A percentile compares a stretch with the other conserved stretches of the same genome.
phyloP scores from a whole-genome alignment of 495 filamentous ascomycete genomes.

The Penicillium steckii region DNA sequence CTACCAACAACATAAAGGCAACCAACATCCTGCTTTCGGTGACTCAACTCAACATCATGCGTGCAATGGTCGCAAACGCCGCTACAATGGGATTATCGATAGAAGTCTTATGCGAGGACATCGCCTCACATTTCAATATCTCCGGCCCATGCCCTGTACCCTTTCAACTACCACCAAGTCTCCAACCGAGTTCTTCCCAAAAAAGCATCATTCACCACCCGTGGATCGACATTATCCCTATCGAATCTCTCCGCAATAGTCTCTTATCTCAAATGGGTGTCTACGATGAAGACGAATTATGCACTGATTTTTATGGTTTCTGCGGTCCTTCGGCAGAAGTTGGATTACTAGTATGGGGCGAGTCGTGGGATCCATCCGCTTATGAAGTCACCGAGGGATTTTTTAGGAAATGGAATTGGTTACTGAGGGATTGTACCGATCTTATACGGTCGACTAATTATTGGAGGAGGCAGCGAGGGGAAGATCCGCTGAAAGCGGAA shows the following conservation, averaged over 20 bases:
- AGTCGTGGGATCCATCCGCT: constrained; percentile 23
- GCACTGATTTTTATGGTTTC: constrained; percentile 17
- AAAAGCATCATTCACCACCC: constrained; percentile 24
- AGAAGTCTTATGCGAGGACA: constrained; percentile 18
- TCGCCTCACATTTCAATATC: constrained; percentile 23
- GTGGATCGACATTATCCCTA: constrained; percentile 26
- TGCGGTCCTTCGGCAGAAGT: background rate
- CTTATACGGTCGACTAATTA: constrained; percentile 20
- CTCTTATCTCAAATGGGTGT: constrained; percentile 1
- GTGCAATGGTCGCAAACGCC: constrained; percentile 17
- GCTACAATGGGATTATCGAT: constrained; percentile 15
- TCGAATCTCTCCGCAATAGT: constrained; percentile 15
- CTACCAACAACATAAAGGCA: background rate
- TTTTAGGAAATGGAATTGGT: constrained; percentile 18
- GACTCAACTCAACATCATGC: constrained; percentile 13
- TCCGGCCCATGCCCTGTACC: constrained; percentile 5
- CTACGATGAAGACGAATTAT: constrained; percentile 23
- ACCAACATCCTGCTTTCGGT: background rate
- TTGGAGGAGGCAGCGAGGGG: constrained; percentile 21
- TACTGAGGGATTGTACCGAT: constrained; percentile 18
- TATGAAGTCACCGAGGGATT: constrained; percentile 21
- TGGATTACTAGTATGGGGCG: constrained; percentile 24
- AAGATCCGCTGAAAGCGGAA: constrained; percentile 11
- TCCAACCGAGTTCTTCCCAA: constrained; percentile 17
- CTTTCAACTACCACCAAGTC: constrained; percentile 16